Evolutionary conservation across 805 yeast genomes (phyloP), one percentile per base, ranked within the genome.

Genomic region (Starmera caribaea): DNA sequence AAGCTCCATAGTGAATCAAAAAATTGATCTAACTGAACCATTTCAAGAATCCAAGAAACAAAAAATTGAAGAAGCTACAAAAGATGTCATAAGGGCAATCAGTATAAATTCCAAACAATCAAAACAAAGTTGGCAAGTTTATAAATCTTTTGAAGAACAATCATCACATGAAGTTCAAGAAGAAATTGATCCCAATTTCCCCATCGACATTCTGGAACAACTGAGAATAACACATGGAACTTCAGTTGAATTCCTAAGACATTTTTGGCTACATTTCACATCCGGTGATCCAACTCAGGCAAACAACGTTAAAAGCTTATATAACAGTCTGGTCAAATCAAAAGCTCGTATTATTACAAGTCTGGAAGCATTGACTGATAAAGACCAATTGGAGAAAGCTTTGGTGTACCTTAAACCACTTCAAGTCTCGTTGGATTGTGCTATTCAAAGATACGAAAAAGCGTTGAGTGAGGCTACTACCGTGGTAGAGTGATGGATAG

Each of bases 201-300:
- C 66, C n/a, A 39, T 39, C 4, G 59, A 54, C 10, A 45, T 67
- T 1, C 41, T 73, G 10, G 83, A 79, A 37, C 65, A 70, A 35
- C 61, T 83, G 30, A 61, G 79, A 38, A 58, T 81, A 33, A 68
- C 81, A 13, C 89, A 84, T 53, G 74, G 81, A 1, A 81, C 92
- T 0, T 76, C 89, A 3, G 69, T 79, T 30, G 94, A 83, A 55
- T 84, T 83, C 53, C 58, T 84, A 32, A 73, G 76, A 41, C 94
- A 83, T 55, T 84, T 82, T 55, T 84, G 89, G 82, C 54, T 69
- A 1, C 79, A 76, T 53, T 74, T 74, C 48, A 72, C 71, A 43
- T 66, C 73, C 38, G 68, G 72, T 32, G 68, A 65, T 40, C 59
- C 69, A 2, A 56, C 69, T 32, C 71, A 71, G 38, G 73, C 73